Evolutionary conservation across 768 basidiomycete genomes (phyloP).

Genomic region (Mycena polygramma): DNA sequence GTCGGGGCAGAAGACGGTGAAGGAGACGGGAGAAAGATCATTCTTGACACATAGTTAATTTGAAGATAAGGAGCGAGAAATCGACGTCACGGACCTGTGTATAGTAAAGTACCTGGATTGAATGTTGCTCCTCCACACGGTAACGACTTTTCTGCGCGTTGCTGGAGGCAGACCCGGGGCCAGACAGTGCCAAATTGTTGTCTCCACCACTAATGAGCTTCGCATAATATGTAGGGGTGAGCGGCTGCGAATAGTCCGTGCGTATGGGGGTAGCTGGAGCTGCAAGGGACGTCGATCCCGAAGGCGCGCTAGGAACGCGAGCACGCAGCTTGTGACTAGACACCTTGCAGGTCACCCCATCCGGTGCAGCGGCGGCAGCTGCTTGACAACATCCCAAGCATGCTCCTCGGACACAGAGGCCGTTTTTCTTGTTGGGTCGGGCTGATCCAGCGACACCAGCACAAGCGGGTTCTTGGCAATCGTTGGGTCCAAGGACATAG

Average conservation of each 20-base stretch:
- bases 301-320: neutral
- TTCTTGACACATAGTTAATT: neutral
- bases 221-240: neutral
- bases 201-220: neutral
- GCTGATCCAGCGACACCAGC: neutral
- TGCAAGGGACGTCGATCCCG: neutral
- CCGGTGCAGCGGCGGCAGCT: neutral
- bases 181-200: neutral
- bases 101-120: neutral
- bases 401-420: neutral
- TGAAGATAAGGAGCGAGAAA: neutral
- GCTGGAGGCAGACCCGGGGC: neutral
- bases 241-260: neutral
- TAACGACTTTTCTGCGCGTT: neutral
- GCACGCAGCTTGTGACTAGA: neutral
- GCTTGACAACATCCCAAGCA: neutral
- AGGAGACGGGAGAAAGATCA: neutral
- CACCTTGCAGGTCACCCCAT: neutral
- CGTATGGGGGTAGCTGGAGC: neutral
- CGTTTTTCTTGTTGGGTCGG: neutral
- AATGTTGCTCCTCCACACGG: neutral
- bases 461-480: neutral
- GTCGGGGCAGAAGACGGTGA: neutral
- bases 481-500: neutral
- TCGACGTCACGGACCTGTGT: neutral